Percentiles rank a stretch among this genome's conserved stretches.
Conservation (phyloP, 768 basidiomycete species). For the Tremella yokohamensis region DNA sequence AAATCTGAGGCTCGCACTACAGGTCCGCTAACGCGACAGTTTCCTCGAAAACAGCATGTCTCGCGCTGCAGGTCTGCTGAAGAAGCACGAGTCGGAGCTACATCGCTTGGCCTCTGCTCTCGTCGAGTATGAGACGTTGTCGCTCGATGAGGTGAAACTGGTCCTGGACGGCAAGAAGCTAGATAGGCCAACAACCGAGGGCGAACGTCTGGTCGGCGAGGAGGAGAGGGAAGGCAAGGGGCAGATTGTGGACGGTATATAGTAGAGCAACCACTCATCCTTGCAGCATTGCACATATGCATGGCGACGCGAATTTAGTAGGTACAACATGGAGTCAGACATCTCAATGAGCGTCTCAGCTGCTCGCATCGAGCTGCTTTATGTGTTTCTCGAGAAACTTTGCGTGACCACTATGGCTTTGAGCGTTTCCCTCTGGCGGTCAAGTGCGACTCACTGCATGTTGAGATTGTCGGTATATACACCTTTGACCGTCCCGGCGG, state of each 20-base stretch:
- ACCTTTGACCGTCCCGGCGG: slow-evolving; percentile 64
- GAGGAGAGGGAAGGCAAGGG: slow-evolving; percentile 27
- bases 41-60: slow-evolving; percentile 68
- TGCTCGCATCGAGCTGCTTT: slow-evolving; percentile 6
- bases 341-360: neutral
- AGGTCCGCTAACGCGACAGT: slow-evolving; percentile 43
- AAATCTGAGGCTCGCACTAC: neutral
- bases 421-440: neutral
- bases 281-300: slow-evolving; percentile 1
- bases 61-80: slow-evolving; percentile 65
- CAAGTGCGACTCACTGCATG: neutral
- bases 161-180: slow-evolving; percentile 74
- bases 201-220: slow-evolving; percentile 30
- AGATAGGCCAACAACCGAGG: slow-evolving; percentile 20
- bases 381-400: slow-evolving; percentile 71
- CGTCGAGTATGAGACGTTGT: slow-evolving; percentile 91
- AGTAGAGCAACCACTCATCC: slow-evolving; percentile 8
- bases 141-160: slow-evolving; percentile 75
- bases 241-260: slow-evolving; percentile 40
- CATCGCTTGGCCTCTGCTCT: slow-evolving; percentile 87
- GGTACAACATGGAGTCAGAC: neutral
- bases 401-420: slow-evolving; percentile 56
- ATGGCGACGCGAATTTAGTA: neutral
- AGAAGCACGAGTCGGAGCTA: slow-evolving; percentile 67
- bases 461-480: slow-evolving; percentile 25